Percentiles rank a stretch among this genome's conserved stretches.
These are phyloP conservation scores for Alternaria atra DNA, from an alignment of 2,329 filamentous ascomycete genomes.

Conservation along the genomic window DNA sequence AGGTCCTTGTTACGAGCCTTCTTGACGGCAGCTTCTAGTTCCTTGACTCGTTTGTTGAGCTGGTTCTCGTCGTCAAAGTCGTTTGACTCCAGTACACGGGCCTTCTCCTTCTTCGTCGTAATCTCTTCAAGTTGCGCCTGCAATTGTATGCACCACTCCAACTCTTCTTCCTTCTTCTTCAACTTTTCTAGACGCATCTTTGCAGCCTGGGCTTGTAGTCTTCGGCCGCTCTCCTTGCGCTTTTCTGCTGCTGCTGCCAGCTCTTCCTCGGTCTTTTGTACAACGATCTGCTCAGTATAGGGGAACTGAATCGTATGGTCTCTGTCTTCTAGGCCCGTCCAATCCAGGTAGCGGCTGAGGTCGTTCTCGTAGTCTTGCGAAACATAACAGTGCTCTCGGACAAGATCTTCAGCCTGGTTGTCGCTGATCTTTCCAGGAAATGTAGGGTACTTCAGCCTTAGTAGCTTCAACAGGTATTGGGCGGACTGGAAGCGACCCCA, in stretches of 20 bases:
- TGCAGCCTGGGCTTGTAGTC: constrained; percentile 93
- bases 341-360: constrained; percentile 80
- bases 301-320: constrained; percentile 92
- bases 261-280: constrained; percentile 95
- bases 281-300: constrained; percentile 86
- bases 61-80: constrained; percentile 92
- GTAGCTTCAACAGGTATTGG: constrained; percentile 89
- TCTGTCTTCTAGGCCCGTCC: constrained; percentile 89
- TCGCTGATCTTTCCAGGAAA: constrained; percentile 87
- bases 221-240: constrained; percentile 90
- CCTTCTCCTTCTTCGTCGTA: constrained; percentile 88
- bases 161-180: constrained; percentile 92
- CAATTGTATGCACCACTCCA: constrained; percentile 91
- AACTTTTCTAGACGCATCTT: constrained; percentile 97
- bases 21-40: constrained; percentile 88
- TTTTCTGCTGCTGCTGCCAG: constrained; percentile 89
- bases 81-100: constrained; percentile 81
- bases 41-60: constrained; percentile 83
- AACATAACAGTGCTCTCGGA: constrained; percentile 89
- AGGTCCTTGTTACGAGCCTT: constrained; percentile 94
- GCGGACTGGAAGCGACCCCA: constrained; percentile 93
- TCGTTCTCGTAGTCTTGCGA: constrained; percentile 85
- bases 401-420: constrained; percentile 85
- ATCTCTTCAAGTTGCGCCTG: constrained; percentile 73
- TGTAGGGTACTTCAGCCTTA: constrained; percentile 88